Evolutionary conservation across 108 stramenopile species (phyloP).

Genomic region (Schizochytrium sp.): DNA sequence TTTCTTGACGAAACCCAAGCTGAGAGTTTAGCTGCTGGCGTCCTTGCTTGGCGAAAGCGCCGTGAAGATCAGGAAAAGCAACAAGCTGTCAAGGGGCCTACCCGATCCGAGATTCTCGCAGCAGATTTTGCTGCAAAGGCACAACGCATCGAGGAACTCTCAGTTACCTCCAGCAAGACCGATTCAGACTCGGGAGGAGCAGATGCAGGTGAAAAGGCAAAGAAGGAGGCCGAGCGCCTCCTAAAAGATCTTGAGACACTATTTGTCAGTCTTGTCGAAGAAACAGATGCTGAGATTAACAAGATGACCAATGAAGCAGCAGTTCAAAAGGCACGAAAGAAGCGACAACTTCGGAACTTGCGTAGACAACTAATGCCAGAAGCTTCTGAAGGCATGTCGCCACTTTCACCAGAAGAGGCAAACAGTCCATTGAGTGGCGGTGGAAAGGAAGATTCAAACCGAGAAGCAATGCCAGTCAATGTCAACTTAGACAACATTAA

Average conservation of each 20-base stretch:
- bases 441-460: neutral
- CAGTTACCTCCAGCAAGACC: neutral
- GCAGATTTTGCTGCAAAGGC: slow-evolving; percentile 58
- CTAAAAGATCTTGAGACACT: slow-evolving; percentile 10
- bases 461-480: neutral
- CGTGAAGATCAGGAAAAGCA: slow-evolving; percentile 21
- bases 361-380: neutral
- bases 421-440: neutral
- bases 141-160: slow-evolving; percentile 30
- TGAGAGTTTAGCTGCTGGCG: slow-evolving; percentile 12
- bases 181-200: neutral
- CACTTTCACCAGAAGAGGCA: neutral
- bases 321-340: slow-evolving; percentile 55
- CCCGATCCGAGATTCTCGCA: slow-evolving; percentile 27
- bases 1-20: slow-evolving; percentile 32
- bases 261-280: slow-evolving; percentile 41
- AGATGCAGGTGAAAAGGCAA: neutral
- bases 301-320: slow-evolving; percentile 56
- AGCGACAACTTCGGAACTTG: slow-evolving; percentile 4
- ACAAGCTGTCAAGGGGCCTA: slow-evolving; percentile 19
- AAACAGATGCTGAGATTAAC: slow-evolving; percentile 40
- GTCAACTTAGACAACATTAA: slow-evolving; percentile 17
- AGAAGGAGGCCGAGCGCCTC: neutral
- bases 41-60: slow-evolving; percentile 43
- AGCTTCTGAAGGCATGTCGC: neutral